Conservation (phyloP, 768 basidiomycete genomes). For the Lactarius sp. region DNA sequence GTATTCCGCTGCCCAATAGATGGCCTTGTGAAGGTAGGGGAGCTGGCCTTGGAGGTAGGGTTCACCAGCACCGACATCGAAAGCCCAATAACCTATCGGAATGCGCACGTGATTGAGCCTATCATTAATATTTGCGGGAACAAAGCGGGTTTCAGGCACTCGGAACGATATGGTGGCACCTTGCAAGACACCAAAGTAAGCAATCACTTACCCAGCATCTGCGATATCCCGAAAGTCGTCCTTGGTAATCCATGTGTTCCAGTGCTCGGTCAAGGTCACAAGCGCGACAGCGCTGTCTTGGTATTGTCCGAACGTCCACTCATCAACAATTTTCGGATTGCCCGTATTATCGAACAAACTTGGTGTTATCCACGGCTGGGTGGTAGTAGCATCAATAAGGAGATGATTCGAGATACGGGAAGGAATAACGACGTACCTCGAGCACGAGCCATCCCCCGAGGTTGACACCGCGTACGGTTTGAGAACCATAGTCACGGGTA, state of each 20-base stretch:
- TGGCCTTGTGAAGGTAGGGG: constrained; percentile 60
- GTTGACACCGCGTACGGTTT: constrained; percentile 80
- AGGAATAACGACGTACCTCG: constrained; percentile 36
- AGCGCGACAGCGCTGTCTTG: constrained; percentile 48
- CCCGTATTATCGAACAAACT: constrained; percentile 68
- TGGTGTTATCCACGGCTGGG: constrained; percentile 72
- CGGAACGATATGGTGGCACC: not conserved
- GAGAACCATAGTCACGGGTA: constrained; percentile 56
- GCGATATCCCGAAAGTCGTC: constrained; percentile 71
- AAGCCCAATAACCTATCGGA: constrained; percentile 90
- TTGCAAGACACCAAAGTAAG: not conserved
- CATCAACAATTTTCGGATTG: constrained; percentile 55
- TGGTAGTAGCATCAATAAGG: not conserved
- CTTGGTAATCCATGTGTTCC: constrained; percentile 83
- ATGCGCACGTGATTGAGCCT: constrained; percentile 80
- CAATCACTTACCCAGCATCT: constrained; percentile 56
- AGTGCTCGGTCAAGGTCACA: constrained; percentile 57
- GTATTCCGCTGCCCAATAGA: constrained; percentile 62
- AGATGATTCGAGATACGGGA: not conserved
- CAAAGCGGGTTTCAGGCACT: not conserved
- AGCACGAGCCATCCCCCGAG: constrained; percentile 64
- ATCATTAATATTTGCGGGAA: constrained; percentile 7
- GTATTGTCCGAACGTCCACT: constrained; percentile 70
- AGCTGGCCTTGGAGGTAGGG: constrained; percentile 77
- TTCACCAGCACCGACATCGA: constrained; percentile 71